Conservation (phyloP, 148 eudicot species). For the Beta vulgaris region DNA sequence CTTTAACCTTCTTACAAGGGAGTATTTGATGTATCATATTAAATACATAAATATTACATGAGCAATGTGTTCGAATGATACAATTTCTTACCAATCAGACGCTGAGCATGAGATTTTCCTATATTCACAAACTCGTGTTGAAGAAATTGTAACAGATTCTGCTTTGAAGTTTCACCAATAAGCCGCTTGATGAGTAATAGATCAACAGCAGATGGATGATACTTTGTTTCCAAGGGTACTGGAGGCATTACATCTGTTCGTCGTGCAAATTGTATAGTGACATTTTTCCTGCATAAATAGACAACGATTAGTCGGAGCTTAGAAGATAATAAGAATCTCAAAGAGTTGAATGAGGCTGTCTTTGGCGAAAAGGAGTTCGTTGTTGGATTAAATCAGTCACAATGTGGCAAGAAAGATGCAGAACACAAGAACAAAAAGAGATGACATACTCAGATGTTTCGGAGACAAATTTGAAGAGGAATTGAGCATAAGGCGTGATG, state of each 20-base stretch:
- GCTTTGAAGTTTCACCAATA: constrained; percentile 87
- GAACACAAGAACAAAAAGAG: constrained; percentile 21
- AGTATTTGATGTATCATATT: background rate
- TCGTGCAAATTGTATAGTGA: constrained; percentile 79
- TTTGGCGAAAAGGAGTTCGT: background rate
- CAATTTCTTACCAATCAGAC: constrained; percentile 84
- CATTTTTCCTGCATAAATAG: constrained; percentile 65
- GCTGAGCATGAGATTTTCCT: constrained; percentile 85
- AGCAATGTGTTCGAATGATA: too few relatives aligned
- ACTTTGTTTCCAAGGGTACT: constrained; percentile 85
- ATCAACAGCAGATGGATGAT: constrained; percentile 99
- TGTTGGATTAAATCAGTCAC: background rate
- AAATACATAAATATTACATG: too few relatives aligned
- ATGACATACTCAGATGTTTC: constrained; percentile 81
- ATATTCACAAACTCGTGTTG: constrained; percentile 96
- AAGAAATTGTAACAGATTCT: constrained; percentile 79
- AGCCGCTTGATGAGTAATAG: constrained; percentile 92
- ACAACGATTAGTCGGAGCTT: constrained; percentile 17
- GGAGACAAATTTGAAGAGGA: constrained; percentile 79
- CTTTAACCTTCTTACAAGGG: background rate
- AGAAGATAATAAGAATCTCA: background rate
- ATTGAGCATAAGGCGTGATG: constrained; percentile 97
- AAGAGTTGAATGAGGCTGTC: background rate
- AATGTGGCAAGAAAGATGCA: constrained; percentile 23
- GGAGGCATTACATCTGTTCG: constrained; percentile 98